phyloP scores from a whole-genome alignment of 345 rosid species.

The Eucalyptus tenuipes region DNA sequence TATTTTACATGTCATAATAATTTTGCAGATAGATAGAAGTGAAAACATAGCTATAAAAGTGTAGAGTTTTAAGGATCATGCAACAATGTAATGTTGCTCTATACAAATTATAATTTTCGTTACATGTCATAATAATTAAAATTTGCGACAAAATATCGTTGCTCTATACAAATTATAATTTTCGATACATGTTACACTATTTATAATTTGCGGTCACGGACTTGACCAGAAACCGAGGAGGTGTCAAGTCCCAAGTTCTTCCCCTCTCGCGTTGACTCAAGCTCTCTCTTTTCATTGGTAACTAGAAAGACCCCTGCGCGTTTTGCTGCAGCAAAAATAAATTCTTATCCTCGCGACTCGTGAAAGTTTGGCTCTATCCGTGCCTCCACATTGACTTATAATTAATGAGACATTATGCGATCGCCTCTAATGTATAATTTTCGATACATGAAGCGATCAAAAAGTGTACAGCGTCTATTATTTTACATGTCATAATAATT shows the following conservation, averaged over 20 bases:
- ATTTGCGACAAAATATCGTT: too few relatives aligned
- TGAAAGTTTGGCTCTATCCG: background rate
- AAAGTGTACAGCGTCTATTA: background rate
- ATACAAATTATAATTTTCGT: too few relatives aligned
- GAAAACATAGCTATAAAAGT: background rate
- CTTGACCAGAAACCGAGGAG: background rate
- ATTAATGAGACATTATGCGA: background rate
- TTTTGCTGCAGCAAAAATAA: background rate
- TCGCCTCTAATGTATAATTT: background rate
- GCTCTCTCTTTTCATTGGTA: background rate
- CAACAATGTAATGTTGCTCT: too few relatives aligned
- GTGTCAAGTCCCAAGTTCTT: background rate
- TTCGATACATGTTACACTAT: too few relatives aligned
- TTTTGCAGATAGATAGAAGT: background rate
- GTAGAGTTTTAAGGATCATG: background rate
- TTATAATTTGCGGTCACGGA: rapidly evolving
- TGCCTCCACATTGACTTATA: background rate
- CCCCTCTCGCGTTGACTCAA: background rate
- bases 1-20: background rate
- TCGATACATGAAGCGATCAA: background rate
- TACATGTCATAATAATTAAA: too few relatives aligned
- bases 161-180: background rate
- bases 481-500: background rate
- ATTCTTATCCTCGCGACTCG: background rate
- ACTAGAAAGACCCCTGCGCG: background rate